These are phyloP conservation scores for Claviceps sp. DNA, from an alignment of 2,329 filamentous ascomycete species.

Conservation along the genomic window DNA sequence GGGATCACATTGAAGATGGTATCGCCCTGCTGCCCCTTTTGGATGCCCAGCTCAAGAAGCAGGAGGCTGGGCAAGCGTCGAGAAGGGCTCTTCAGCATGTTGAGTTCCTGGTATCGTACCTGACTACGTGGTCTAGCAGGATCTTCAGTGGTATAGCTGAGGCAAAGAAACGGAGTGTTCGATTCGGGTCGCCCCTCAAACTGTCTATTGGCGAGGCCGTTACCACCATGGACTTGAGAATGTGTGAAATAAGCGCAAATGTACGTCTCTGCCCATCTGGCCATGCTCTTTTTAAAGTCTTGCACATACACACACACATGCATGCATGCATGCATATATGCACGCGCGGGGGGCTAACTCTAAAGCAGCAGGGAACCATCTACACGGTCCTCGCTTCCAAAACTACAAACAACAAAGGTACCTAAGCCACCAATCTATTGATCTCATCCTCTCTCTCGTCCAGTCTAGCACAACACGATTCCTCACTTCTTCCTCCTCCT, in stretches of 20 bases:
- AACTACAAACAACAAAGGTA: conserved; percentile 24
- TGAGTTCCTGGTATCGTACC: conserved; percentile 47
- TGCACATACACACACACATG: neutral
- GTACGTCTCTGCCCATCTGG: conserved; percentile 15
- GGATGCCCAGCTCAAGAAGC: conserved; percentile 32
- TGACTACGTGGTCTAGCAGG: conserved; percentile 42
- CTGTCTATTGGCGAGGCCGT: conserved; percentile 30
- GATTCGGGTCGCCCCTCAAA: conserved; percentile 44
- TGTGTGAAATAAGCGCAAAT: conserved; percentile 26
- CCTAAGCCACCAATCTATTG: neutral
- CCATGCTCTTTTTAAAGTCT: neutral
- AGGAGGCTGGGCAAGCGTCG: conserved; percentile 30
- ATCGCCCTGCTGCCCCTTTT: conserved; percentile 34
- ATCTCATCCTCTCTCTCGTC: neutral
- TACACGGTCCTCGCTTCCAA: conserved; percentile 31
- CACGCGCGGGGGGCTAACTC: neutral
- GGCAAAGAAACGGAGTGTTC: conserved; percentile 53
- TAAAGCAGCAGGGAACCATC: conserved; percentile 20
- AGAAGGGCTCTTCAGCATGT: conserved; percentile 44
- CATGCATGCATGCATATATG: neutral
- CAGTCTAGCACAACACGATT: neutral
- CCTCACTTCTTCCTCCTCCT: neutral
- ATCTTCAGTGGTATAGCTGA: conserved; percentile 58
- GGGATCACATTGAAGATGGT: conserved; percentile 29
- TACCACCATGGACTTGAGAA: conserved; percentile 42